Evolutionary conservation across 129 eudicot genomes (phyloP), one percentile per base, ranked within the genome.

Genomic region (Dittrichia graveolens): DNA sequence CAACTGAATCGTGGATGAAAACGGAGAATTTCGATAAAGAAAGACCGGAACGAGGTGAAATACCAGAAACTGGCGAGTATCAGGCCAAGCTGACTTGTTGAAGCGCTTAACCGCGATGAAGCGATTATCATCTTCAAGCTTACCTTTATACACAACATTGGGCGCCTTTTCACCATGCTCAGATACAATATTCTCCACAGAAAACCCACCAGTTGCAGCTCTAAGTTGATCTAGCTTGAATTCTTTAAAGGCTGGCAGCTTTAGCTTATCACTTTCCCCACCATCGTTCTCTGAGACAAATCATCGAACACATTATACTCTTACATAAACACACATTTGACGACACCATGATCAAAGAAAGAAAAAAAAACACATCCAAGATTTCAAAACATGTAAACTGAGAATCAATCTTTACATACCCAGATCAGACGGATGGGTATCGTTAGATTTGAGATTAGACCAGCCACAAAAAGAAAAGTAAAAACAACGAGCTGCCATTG

Each of bases 81-180:
- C 98, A 43, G 96, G 98, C 98, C 98, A 93, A 43, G 96, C 98
- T 7, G 95, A 93, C 74, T 75, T 78, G 55, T 85, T 88, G 60
- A 93, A 93, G 47, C 96, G 90, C 78, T 93, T 93, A 73, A 93
- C 88, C 60, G 98, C 98, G n/a, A 93, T 83, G 83, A 91, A 81
- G 7, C 87, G 80, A 70, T 78, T 77, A 76, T 86, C 87, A 68
- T 87, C 85, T 43, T 85, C 87, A 15, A 89, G 82, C 79, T 72
- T 77, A 13, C 98, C 98, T 72, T 75, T 85, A 75, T 89, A 93
- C 4, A 93, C 98, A 61, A 93, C 96, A 89, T 93, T 93, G 0
- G 96, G 98, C 4, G 98, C 95, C 40, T 93, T 93, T 61, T 86
- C 96, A 5, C 98, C 96, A 67, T 93, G 98, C 37, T 87, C 96